Evolutionary conservation across 163 green algal genomes (phyloP).

Genomic region (Prototheca cutis): DNA sequence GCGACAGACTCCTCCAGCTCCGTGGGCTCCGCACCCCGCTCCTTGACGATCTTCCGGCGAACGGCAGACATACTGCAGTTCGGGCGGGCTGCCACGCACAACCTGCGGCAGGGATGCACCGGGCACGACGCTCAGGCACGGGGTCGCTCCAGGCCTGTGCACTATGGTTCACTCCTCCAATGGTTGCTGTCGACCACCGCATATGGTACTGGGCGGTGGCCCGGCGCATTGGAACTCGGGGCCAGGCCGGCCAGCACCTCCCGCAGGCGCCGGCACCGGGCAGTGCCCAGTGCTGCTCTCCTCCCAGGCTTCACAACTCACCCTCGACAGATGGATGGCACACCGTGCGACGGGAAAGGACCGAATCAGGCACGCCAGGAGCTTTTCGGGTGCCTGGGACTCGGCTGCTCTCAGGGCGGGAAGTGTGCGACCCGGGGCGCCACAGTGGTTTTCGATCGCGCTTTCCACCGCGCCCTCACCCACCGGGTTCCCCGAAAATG

Average conservation of each 20-base stretch:
- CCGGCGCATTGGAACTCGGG: no score
- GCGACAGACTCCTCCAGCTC: slow-evolving; percentile 96
- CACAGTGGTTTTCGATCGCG: no score
- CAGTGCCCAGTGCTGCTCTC: background rate
- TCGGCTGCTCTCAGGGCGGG: background rate
- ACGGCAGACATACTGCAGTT: slow-evolving; percentile 49
- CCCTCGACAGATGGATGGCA: background rate
- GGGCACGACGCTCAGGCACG: background rate
- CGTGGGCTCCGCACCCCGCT: slow-evolving; percentile 81
- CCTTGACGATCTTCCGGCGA: slow-evolving; percentile 97
- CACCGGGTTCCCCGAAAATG: no score
- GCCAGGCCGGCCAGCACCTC: background rate
- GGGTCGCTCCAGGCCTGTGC: no score
- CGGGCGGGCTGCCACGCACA: background rate
- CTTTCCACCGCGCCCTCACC: no score
- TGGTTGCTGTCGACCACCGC: no score
- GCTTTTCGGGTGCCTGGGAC: background rate
- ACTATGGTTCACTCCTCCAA: no score
- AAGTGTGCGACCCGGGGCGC: background rate
- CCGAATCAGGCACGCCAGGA: background rate
- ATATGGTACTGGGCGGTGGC: no score
- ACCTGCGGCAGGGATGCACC: background rate
- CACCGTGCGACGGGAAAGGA: background rate
- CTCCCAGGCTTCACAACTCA: background rate
- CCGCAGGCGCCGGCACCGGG: background rate